Base-by-base conservation (phyloP, 768 basidiomycete genomes). In the Rhizopogon vesiculosus region DNA sequence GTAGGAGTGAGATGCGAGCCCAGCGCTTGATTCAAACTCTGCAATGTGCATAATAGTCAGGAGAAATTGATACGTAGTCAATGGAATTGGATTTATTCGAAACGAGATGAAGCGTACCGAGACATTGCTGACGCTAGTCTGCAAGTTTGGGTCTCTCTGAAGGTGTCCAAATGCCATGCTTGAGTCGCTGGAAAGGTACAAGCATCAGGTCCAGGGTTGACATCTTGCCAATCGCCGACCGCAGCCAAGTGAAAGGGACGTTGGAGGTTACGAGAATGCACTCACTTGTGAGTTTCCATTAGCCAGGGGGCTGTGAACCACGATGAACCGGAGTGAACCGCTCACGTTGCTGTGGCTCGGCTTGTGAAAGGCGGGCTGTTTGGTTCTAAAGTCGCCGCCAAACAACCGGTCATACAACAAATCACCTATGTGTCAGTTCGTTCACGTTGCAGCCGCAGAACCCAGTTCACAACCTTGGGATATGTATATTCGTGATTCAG, bases 111-210 rank as follows among this genome's bases (percentile, higher is more conserved):
- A 62, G 69, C 82, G 69, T 71, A 85, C 84, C 66, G 83, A 82
- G 72, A 80, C 80, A 65, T 78, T 79, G 72, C 72, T 69, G 68
- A 84, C 83, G 31, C 59, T 53, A 19, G 39, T 49, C 45, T 59
- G 62, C 59, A 82, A 71, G 64, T 71, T 80, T 43, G 77, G 73
- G 66, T 85, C 83, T 65, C 84, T 74, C 57, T 76, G 74, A 65
- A 85, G 74, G 68, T 83, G 83, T 58, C 74, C 76, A 75, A 85
- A 85, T 64, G 83, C 75, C 81, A 85, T 84, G 60, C 70, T 72
- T 58, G 77, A 70, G 67, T 84, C 83, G 71, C 83, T 85, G 66
- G 40, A 68, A 57, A 63, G 65, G 68, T 42, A 33, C 31, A 42
- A 59, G 53, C 56, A 58, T 54, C 42, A 19, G 25, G 25, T 4